These are phyloP conservation scores for Aureobasidium zeae DNA, from an alignment of 2,329 filamentous ascomycete species.

Conservation along the genomic window DNA sequence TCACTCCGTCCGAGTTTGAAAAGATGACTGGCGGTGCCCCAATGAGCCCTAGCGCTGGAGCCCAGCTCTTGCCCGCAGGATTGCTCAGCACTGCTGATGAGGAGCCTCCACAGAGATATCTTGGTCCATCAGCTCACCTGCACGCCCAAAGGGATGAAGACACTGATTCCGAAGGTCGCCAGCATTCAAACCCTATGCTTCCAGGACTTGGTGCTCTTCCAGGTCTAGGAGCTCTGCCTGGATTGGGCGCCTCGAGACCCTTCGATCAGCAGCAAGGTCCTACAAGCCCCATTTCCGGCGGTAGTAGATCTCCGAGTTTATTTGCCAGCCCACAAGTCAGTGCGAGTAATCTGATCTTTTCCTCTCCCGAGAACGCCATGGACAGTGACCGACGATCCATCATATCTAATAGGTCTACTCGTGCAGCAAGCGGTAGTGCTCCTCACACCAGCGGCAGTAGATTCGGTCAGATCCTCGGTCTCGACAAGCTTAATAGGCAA, in stretches of 20 bases:
- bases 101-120: conserved; percentile 12
- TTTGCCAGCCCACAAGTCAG: conserved; percentile 42
- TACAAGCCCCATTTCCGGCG: conserved; percentile 35
- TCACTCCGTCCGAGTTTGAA: conserved; percentile 55
- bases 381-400: conserved; percentile 41
- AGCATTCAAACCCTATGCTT: conserved; percentile 20
- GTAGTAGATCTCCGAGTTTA: conserved; percentile 36
- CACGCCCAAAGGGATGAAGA: conserved; percentile 20
- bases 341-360: conserved; percentile 41
- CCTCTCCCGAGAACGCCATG: conserved; percentile 32
- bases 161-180: conserved; percentile 21
- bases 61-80: conserved; percentile 58
- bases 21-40: conserved; percentile 56
- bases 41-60: conserved; percentile 67
- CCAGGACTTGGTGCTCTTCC: conserved; percentile 29
- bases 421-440: conserved; percentile 31
- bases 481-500: conserved; percentile 47
- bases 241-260: conserved; percentile 18
- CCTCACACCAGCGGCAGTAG: conserved; percentile 37
- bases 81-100: conserved; percentile 34
- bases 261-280: conserved; percentile 27
- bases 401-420: conserved; percentile 41
- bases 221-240: conserved; percentile 33
- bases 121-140: conserved; percentile 12
- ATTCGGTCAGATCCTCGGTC: conserved; percentile 53